Percentiles rank a stretch among this genome's conserved stretches.
These are phyloP conservation scores for Rhodosporidiobolus odoratus DNA, from an alignment of 768 basidiomycete genomes.

Conservation along the genomic window DNA sequence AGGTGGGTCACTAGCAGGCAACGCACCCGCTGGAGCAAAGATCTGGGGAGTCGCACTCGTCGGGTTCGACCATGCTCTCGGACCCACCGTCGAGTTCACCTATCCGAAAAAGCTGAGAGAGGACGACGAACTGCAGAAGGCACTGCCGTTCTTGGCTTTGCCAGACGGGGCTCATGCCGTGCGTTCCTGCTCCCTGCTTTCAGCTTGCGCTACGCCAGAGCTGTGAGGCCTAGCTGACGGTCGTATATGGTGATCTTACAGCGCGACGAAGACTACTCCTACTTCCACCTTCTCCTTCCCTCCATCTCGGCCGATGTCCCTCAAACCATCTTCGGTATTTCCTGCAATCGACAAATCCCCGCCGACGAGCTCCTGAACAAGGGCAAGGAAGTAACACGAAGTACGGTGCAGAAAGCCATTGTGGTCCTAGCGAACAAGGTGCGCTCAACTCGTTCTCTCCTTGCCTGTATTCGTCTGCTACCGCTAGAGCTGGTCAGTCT, in stretches of 20 bases:
- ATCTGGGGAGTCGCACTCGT: slow-evolving; percentile 35
- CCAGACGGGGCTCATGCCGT: slow-evolving; percentile 96
- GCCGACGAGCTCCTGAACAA: slow-evolving; percentile 70
- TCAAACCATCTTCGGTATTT: slow-evolving; percentile 86
- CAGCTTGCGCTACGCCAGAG: too few species aligned
- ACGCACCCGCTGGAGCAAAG: not conserved
- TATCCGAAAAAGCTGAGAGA: slow-evolving; percentile 58
- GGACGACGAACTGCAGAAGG: slow-evolving; percentile 75
- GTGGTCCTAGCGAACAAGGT: slow-evolving; percentile 70
- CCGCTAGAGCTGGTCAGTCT: too few species aligned
- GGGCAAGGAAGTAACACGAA: slow-evolving; percentile 78
- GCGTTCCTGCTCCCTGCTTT: slow-evolving; percentile 42
- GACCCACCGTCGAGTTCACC: slow-evolving; percentile 73
- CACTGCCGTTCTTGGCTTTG: slow-evolving; percentile 88
- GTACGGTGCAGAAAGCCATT: slow-evolving; percentile 95
- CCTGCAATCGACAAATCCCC: slow-evolving; percentile 90
- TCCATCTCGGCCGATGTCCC: slow-evolving; percentile 52
- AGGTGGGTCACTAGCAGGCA: not conserved
- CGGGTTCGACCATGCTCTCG: slow-evolving; percentile 58
- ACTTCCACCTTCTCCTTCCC: slow-evolving; percentile 65
- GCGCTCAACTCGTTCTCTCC: slow-evolving; percentile 6
- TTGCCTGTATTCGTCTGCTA: not conserved
- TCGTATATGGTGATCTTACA: slow-evolving; percentile 43
- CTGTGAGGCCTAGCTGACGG: not conserved
- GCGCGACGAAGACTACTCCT: slow-evolving; percentile 91